Percentiles rank a stretch among this genome's conserved stretches.
Evolutionary conservation across 768 basidiomycete species (phyloP).

Genomic region (Boletus barrowsii): DNA sequence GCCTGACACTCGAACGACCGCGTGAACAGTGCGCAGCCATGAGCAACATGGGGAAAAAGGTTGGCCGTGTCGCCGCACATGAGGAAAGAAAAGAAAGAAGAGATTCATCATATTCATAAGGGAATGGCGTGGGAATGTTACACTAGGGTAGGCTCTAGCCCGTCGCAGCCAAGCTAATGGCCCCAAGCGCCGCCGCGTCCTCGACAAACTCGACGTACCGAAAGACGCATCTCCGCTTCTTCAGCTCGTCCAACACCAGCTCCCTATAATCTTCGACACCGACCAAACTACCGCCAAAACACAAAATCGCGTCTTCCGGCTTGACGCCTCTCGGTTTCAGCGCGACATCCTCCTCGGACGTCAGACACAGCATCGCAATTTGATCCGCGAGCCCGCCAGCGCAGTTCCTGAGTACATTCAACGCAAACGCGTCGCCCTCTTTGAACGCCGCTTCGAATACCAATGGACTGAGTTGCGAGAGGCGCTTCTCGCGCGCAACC

Average conservation of each 20-base stretch:
- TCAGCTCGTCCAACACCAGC: slow-evolving; percentile 53
- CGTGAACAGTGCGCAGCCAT: slow-evolving; percentile 60
- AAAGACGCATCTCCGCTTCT: slow-evolving; percentile 58
- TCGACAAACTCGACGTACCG: slow-evolving; percentile 62
- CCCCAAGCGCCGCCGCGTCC: slow-evolving; percentile 68
- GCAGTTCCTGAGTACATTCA: slow-evolving; percentile 51
- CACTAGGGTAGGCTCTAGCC: slow-evolving; percentile 19
- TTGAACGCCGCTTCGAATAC: slow-evolving; percentile 79
- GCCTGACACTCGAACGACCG: slow-evolving; percentile 88
- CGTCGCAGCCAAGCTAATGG: slow-evolving; percentile 46
- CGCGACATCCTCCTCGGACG: slow-evolving; percentile 38
- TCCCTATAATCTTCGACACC: slow-evolving; percentile 60
- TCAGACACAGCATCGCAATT: slow-evolving; percentile 44
- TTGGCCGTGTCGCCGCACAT: slow-evolving; percentile 84
- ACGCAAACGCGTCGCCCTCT: slow-evolving; percentile 61
- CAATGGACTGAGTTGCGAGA: slow-evolving; percentile 69
- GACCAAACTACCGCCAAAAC: slow-evolving; percentile 77
- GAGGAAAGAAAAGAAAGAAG: slow-evolving; percentile 5
- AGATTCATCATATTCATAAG: not conserved
- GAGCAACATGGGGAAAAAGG: slow-evolving; percentile 89
- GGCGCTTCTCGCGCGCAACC: slow-evolving; percentile 63
- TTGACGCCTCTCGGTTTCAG: slow-evolving; percentile 39
- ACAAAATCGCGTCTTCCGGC: slow-evolving; percentile 58
- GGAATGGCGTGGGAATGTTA: slow-evolving; percentile 13
- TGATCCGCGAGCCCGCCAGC: slow-evolving; percentile 56